Evolutionary conservation across 1,139 yeast species (phyloP).

Genomic region (Lodderomyces parapsilosis): DNA sequence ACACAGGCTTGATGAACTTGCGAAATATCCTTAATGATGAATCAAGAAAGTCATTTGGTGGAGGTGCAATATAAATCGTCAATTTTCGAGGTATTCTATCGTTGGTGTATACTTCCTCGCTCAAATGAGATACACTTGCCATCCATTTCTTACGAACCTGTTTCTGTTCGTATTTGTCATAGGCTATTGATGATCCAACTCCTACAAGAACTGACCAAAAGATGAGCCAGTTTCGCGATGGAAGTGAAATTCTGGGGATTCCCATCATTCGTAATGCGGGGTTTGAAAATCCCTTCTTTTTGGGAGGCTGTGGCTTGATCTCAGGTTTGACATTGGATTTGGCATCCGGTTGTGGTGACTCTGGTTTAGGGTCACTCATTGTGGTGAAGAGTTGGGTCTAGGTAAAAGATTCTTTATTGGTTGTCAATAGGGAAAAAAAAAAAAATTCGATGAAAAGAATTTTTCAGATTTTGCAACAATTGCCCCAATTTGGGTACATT

Average conservation of each 20-base stretch:
- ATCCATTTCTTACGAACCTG: constrained; percentile 67
- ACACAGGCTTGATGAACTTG: constrained; percentile 79
- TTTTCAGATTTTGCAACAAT: neutral
- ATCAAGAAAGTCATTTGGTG: constrained; percentile 89
- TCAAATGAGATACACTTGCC: constrained; percentile 52
- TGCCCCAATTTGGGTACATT: neutral
- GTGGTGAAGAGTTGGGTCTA: neutral
- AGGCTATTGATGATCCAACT: constrained; percentile 69
- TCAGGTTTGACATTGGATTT: constrained; percentile 4
- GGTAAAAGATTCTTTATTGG: neutral
- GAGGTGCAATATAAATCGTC: constrained; percentile 87
- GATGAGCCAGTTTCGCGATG: constrained; percentile 91
- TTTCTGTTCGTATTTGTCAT: constrained; percentile 75
- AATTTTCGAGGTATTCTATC: constrained; percentile 67
- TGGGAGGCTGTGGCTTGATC: constrained; percentile 11
- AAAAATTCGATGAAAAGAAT: neutral
- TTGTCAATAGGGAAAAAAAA: neutral
- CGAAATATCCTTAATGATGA: constrained; percentile 73
- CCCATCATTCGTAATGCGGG: constrained; percentile 93
- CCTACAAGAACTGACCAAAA: constrained; percentile 74
- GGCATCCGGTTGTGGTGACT: constrained; percentile 2
- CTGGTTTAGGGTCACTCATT: constrained; percentile 1
- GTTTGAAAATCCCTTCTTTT: constrained; percentile 61
- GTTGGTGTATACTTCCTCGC: constrained; percentile 36
- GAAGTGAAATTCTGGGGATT: constrained; percentile 69